phyloP scores from a whole-genome alignment of 352 stramenopile species.

The Peronospora belbahrii region DNA sequence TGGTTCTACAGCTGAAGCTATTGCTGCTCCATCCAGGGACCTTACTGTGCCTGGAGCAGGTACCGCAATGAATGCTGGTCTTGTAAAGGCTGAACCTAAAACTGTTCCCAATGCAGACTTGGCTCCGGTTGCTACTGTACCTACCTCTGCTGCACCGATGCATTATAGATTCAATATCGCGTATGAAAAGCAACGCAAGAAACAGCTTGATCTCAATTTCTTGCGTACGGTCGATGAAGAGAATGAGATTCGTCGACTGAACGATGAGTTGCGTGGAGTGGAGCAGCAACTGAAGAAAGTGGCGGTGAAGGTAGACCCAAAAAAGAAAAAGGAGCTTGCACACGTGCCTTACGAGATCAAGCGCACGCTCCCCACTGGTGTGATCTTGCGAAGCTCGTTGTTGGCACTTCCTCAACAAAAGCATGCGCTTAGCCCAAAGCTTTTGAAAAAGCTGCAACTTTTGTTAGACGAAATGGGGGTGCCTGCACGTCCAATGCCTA shows the following conservation, averaged over 20 bases:
- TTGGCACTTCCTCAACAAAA: constrained; percentile 44
- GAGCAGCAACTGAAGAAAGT: constrained; percentile 69
- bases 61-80: constrained; percentile 3
- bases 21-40: not conserved
- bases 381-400: constrained; percentile 51
- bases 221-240: constrained; percentile 59
- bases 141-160: constrained; percentile 10
- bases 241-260: constrained; percentile 47
- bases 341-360: constrained; percentile 54
- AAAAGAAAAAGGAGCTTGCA: constrained; percentile 68
- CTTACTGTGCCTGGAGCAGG: not conserved
- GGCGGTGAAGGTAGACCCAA: constrained; percentile 46
- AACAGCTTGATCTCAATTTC: constrained; percentile 53
- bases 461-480: constrained; percentile 60
- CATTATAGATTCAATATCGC: constrained; percentile 52
- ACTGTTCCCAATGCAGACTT: constrained; percentile 5
- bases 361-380: constrained; percentile 38
- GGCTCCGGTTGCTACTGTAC: constrained; percentile 2
- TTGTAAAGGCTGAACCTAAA: constrained; percentile 2
- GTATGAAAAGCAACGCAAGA: constrained; percentile 72
- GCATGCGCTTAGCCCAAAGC: constrained; percentile 46
- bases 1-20: constrained; percentile 1
- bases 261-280: constrained; percentile 45
- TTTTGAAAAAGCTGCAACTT: constrained; percentile 62
- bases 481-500: constrained; percentile 61